A percentile compares a stretch with the other conserved stretches of the same genome.
phyloP scores from a whole-genome alignment of 140 eudicot species.

The Flaveria floridana region DNA sequence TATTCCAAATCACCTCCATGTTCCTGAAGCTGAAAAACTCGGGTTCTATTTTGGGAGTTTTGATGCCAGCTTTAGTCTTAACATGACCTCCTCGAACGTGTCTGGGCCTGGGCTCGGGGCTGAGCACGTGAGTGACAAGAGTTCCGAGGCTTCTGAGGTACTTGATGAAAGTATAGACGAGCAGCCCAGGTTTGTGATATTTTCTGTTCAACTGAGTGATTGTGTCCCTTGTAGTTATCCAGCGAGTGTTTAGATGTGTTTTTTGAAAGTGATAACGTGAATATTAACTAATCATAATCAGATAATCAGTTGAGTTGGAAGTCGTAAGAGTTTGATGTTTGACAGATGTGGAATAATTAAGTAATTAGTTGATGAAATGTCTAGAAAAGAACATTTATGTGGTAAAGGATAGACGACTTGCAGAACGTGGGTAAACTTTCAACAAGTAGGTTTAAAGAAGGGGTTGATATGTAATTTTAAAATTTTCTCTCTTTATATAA shows the following conservation, averaged over 20 bases:
- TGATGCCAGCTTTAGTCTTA: conserved; percentile 60
- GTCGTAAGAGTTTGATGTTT: background rate
- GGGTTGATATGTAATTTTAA: background rate
- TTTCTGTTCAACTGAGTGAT: background rate
- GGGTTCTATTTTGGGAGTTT: conserved; percentile 91
- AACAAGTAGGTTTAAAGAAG: conserved; percentile 5
- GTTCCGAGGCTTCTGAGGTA: conserved; percentile 57
- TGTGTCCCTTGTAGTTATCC: background rate
- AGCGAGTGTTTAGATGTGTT: conserved; percentile 3
- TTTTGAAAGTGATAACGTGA: background rate
- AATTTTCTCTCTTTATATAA: background rate
- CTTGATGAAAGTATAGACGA: conserved; percentile 48
- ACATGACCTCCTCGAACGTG: conserved; percentile 31
- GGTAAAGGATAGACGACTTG: background rate
- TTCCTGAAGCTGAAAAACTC: conserved; percentile 75
- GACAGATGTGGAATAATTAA: background rate
- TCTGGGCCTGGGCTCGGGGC: conserved; percentile 10
- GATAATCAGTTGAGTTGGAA: background rate
- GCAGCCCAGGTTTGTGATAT: conserved; percentile 26
- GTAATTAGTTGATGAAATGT: background rate
- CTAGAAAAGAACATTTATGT: background rate
- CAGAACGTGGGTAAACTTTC: too few relatives aligned
- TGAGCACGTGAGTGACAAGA: conserved; percentile 33
- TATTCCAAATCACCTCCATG: conserved; percentile 87
- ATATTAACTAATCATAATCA: background rate